These are phyloP conservation scores for Tricholomella constricta DNA, from an alignment of 768 basidiomycete species.

Conservation along the genomic window DNA sequence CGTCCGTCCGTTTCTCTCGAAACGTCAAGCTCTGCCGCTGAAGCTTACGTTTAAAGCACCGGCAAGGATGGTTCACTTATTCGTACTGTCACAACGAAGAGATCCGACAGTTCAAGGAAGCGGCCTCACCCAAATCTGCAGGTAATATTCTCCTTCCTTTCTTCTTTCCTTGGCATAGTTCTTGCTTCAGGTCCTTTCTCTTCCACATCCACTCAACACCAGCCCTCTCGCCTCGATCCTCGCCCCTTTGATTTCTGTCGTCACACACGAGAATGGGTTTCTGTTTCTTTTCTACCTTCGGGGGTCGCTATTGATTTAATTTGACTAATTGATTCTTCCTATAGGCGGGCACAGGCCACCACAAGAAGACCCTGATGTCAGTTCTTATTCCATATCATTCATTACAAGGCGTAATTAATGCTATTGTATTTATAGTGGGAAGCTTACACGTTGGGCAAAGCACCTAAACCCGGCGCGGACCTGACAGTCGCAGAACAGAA, in stretches of 20 bases:
- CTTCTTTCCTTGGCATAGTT: constrained; percentile 8
- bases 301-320: constrained; percentile 13
- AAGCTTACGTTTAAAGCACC: constrained; percentile 55
- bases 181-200: constrained; percentile 3
- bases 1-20: constrained; percentile 50
- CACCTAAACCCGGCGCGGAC: constrained; percentile 67
- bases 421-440: constrained; percentile 60
- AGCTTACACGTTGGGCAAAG: constrained; percentile 76
- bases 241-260: constrained; percentile 4
- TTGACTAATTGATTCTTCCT: constrained; percentile 18
- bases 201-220: constrained; percentile 8
- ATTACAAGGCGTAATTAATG: constrained; percentile 24
- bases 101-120: constrained; percentile 94
- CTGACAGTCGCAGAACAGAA: constrained; percentile 66
- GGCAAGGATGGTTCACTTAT: constrained; percentile 97
- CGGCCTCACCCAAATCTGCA: constrained; percentile 52
- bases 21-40: constrained; percentile 25
- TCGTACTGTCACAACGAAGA: constrained; percentile 94
- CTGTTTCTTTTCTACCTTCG: constrained; percentile 6
- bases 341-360: constrained; percentile 75
- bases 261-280: background rate
- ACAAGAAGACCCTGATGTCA: constrained; percentile 83
- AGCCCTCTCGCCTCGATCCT: constrained; percentile 7
- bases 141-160: constrained; percentile 46
- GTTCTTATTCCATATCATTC: constrained; percentile 31